These are phyloP conservation scores for Rosa persica DNA, from an alignment of 306 rosid genomes.

Conservation along the genomic window DNA sequence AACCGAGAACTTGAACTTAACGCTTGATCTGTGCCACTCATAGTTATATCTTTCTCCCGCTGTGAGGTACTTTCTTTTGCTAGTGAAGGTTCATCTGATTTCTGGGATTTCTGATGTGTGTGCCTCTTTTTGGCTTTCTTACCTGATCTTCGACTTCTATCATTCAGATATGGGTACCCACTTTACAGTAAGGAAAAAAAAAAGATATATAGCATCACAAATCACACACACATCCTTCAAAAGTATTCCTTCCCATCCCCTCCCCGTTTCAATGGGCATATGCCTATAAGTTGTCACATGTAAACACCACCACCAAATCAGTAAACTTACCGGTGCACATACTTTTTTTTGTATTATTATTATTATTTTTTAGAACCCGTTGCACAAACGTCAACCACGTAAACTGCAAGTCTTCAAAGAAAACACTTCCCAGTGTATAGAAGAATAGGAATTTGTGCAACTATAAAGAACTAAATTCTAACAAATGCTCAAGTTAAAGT, in stretches of 20 bases:
- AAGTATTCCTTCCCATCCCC: not conserved
- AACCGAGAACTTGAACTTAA: conserved; percentile 75
- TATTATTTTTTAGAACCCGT: not conserved
- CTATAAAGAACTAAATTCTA: conserved; percentile 16
- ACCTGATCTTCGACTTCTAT: conserved; percentile 61
- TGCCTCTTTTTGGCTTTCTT: conserved; percentile 95
- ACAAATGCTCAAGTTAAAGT: conserved; percentile 24
- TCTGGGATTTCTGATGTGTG: conserved; percentile 68
- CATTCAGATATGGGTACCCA: not conserved
- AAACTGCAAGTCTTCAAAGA: not conserved
- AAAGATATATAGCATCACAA: not conserved
- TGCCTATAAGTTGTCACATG: not conserved
- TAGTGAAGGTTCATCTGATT: conserved; percentile 54
- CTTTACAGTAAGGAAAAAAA: not conserved
- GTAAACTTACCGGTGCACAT: not conserved
- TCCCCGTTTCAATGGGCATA: not conserved
- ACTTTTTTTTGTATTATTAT: too few species aligned
- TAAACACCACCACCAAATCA: not conserved
- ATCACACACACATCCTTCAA: not conserved
- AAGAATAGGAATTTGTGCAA: conserved; percentile 10
- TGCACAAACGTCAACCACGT: not conserved
- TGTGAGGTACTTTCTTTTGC: conserved; percentile 76
- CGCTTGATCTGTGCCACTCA: conserved; percentile 95
- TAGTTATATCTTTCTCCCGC: conserved; percentile 76
- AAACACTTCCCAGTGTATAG: not conserved